These are phyloP conservation scores for Fusarium phyllophilum DNA, from an alignment of 2,329 filamentous ascomycete species.

Conservation along the genomic window DNA sequence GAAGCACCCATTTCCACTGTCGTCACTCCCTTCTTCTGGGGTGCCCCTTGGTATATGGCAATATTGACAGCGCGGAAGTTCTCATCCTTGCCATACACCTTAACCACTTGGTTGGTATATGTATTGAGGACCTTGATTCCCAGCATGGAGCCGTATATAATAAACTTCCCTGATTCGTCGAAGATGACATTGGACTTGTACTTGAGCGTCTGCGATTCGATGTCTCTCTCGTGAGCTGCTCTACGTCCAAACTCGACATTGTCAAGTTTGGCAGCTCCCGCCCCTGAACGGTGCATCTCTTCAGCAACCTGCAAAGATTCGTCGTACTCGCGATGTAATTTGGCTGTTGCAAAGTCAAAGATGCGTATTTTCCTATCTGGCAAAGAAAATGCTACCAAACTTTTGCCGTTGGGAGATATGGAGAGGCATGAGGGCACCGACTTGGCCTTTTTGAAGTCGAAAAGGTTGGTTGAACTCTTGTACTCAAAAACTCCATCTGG, in stretches of 20 bases:
- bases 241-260: slow-evolving; percentile 92
- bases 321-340: slow-evolving; percentile 92
- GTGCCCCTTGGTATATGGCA: slow-evolving; percentile 91
- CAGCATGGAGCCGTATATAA: slow-evolving; percentile 91
- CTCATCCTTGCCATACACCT: slow-evolving; percentile 90
- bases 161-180: slow-evolving; percentile 95
- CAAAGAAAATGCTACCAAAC: slow-evolving; percentile 89
- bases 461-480: slow-evolving; percentile 93
- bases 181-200: slow-evolving; percentile 88
- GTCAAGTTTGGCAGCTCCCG: slow-evolving; percentile 81
- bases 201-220: slow-evolving; percentile 75
- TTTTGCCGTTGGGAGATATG: slow-evolving; percentile 85
- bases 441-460: slow-evolving; percentile 97
- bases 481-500: slow-evolving; percentile 90
- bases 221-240: slow-evolving; percentile 84
- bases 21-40: slow-evolving; percentile 90
- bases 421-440: slow-evolving; percentile 83
- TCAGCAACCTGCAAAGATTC: slow-evolving; percentile 90
- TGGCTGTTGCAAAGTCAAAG: slow-evolving; percentile 91
- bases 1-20: slow-evolving; percentile 98
- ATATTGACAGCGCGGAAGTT: slow-evolving; percentile 85
- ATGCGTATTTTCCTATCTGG: slow-evolving; percentile 93
- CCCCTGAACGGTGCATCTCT: slow-evolving; percentile 96
- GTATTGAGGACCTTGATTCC: slow-evolving; percentile 97
- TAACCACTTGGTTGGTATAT: slow-evolving; percentile 90